These are phyloP conservation scores for Leptographium flavum DNA, from an alignment of 2,329 filamentous ascomycete species.

Conservation along the genomic window DNA sequence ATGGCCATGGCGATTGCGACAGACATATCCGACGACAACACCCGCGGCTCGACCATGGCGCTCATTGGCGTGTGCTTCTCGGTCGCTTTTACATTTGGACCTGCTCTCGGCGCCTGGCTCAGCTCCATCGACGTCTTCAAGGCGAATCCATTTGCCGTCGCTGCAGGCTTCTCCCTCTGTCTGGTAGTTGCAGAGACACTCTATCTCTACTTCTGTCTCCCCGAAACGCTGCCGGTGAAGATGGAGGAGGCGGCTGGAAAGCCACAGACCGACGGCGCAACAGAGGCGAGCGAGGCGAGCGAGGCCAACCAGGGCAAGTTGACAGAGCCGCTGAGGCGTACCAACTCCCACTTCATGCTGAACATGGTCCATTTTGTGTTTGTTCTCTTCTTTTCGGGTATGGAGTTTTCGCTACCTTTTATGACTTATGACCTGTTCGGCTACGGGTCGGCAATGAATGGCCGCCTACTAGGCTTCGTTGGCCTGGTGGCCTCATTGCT, in stretches of 20 bases:
- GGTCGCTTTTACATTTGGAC: constrained; percentile 92
- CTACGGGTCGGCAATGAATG: constrained; percentile 67
- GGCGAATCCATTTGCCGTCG: constrained; percentile 86
- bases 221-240: constrained; percentile 66
- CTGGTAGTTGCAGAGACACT: constrained; percentile 76
- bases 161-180: constrained; percentile 73
- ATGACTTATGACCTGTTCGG: constrained; percentile 92
- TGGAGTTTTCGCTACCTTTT: constrained; percentile 96
- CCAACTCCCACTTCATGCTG: constrained; percentile 71
- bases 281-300: constrained; percentile 28
- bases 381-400: constrained; percentile 91
- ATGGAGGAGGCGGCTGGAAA: constrained; percentile 17
- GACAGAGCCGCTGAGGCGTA: constrained; percentile 32
- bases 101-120: constrained; percentile 77
- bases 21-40: constrained; percentile 78
- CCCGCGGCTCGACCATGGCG: constrained; percentile 85
- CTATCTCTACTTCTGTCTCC: constrained; percentile 73
- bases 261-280: constrained; percentile 5
- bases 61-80: constrained; percentile 94
- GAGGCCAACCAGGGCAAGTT: no score
- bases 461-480: constrained; percentile 76
- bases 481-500: constrained; percentile 84
- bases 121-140: constrained; percentile 63
- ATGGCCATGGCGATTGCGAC: constrained; percentile 91
- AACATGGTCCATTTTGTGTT: constrained; percentile 82